Evolutionary conservation across 2,329 filamentous ascomycete species (phyloP).

Genomic region (Grosmannia huntii): DNA sequence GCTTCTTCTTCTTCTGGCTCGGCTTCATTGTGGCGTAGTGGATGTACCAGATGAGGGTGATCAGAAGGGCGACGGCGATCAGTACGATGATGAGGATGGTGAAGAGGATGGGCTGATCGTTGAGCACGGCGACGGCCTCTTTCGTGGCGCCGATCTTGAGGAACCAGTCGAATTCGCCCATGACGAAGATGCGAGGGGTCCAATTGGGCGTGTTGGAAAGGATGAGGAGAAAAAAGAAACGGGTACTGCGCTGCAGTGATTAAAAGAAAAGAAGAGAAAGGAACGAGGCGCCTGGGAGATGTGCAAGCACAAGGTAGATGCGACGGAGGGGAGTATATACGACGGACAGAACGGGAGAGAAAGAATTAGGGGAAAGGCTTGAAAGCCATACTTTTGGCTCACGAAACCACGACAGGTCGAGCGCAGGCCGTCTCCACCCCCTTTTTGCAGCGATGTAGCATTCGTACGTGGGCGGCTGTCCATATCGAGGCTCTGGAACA

Average conservation of each 20-base stretch:
- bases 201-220: background rate
- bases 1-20: conserved; percentile 44
- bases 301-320: background rate
- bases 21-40: conserved; percentile 48
- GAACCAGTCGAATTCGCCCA: conserved; percentile 45
- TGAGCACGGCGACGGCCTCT: conserved; percentile 44
- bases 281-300: background rate
- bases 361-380: background rate
- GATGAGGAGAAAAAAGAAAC: background rate
- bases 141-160: conserved; percentile 42
- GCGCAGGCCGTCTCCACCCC: background rate
- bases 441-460: background rate
- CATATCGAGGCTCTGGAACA: conserved; percentile 6
- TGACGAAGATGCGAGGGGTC: background rate
- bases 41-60: conserved; percentile 41
- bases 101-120: conserved; percentile 48
- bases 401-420: conserved; percentile 14
- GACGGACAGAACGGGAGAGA: background rate
- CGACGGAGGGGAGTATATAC: background rate
- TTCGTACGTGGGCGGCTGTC: background rate
- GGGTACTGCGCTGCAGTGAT: conserved; percentile 1
- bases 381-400: background rate
- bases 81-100: conserved; percentile 43
- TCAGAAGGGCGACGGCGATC: conserved; percentile 32
- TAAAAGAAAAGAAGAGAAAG: background rate